Evolutionary conservation across 225 moss, liverwort and hornwort genomes (phyloP).

Genomic region (Polytrichum formosum): DNA sequence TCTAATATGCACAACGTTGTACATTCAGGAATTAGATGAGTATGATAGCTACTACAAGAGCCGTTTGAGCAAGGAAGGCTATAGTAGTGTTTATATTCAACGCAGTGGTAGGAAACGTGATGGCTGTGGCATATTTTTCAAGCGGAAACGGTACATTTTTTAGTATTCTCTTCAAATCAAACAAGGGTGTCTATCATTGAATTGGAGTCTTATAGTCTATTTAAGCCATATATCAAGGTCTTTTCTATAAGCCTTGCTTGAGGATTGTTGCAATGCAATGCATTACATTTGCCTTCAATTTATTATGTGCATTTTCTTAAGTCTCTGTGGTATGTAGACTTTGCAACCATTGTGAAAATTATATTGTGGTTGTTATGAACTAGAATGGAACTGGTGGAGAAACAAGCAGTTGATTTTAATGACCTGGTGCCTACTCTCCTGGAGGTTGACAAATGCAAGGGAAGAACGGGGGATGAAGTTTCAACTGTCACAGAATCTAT

Average conservation of each 20-base stretch:
- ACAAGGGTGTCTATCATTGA: neutral
- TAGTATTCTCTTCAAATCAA: no score
- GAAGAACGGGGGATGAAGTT: constrained; percentile 27
- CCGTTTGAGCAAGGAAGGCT: constrained; percentile 55
- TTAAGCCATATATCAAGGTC: neutral
- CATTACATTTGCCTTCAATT: no score
- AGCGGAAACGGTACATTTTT: constrained; percentile 40
- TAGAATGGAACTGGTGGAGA: constrained; percentile 62
- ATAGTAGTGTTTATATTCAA: constrained; percentile 77
- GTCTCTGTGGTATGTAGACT: no score
- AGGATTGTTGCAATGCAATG: no score
- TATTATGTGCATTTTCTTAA: no score
- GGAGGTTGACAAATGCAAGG: constrained; percentile 15
- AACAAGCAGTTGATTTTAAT: constrained; percentile 80
- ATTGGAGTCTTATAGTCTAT: neutral
- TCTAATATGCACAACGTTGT: constrained; percentile 9
- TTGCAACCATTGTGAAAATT: no score
- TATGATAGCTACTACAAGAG: constrained; percentile 71
- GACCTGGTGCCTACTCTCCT: constrained; percentile 57
- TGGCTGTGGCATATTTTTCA: constrained; percentile 93
- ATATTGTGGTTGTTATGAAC: neutral
- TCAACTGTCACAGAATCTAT: constrained; percentile 15
- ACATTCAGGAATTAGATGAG: constrained; percentile 73
- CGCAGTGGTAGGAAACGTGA: constrained; percentile 75
- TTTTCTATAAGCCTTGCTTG: neutral